Conservation (phyloP, 352 stramenopile genomes). For the Chrysophaeum taylorii region DNA sequence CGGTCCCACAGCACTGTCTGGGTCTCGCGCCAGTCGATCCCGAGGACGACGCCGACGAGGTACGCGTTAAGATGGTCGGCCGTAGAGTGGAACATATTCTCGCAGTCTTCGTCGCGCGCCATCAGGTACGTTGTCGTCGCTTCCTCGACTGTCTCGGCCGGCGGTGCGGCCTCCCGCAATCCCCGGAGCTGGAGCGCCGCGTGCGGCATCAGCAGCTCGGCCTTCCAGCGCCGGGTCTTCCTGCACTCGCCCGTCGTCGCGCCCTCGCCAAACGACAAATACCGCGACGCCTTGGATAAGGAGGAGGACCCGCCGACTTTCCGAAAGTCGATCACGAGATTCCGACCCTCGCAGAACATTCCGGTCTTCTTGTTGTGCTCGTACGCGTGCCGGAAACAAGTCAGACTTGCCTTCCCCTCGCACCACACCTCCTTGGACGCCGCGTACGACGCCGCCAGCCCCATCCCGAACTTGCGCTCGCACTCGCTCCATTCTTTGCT, state of each 20-base stretch:
- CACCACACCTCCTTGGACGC: not conserved
- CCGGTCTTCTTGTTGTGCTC: conserved; percentile 16
- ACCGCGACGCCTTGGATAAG: conserved; percentile 10
- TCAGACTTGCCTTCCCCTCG: not conserved
- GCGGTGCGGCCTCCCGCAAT: not conserved
- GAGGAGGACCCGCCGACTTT: conserved; percentile 18
- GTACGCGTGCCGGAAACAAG: conserved; percentile 25
- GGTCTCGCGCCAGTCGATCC: conserved; percentile 2
- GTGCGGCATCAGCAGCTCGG: conserved; percentile 21
- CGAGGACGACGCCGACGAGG: conserved; percentile 17
- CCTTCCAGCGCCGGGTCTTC: conserved; percentile 8
- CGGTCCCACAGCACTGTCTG: conserved; percentile 29
- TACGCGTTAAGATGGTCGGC: conserved; percentile 32
- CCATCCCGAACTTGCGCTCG: not conserved
- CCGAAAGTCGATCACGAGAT: conserved; percentile 27
- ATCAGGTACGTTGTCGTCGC: conserved; percentile 22
- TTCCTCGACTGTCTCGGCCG: not conserved
- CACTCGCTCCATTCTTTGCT: too few relatives aligned
- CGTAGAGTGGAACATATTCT: conserved; percentile 29
- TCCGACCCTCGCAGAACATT: conserved; percentile 21
- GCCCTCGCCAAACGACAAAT: conserved; percentile 16
- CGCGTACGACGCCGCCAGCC: not conserved
- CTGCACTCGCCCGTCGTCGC: conserved; percentile 14
- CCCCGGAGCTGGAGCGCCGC: not conserved
- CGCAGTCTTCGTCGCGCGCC: conserved; percentile 29